These are phyloP conservation scores for Yarrowia keelungensis DNA, from an alignment of 805 yeast genomes.

Conservation along the genomic window DNA sequence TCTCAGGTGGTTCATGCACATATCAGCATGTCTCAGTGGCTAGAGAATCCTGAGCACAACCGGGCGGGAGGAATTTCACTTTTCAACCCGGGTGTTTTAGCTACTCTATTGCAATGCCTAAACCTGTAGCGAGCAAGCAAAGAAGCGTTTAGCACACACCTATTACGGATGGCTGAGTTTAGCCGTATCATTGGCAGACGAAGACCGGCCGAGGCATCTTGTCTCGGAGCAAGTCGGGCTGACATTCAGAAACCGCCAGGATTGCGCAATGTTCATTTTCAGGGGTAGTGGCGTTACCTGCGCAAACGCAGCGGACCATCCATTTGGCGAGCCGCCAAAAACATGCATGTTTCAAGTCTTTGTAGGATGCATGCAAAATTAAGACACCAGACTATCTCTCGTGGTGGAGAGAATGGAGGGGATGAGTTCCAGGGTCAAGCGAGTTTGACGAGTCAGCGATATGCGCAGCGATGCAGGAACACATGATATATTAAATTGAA, in stretches of 20 bases:
- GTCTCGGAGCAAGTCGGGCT: neutral
- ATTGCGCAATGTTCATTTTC: neutral
- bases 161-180: neutral
- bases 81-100: neutral
- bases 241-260: too few relatives aligned
- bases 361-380: conserved; percentile 24
- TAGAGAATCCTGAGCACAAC: neutral
- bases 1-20: conserved; percentile 21
- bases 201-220: neutral
- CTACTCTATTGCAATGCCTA: neutral
- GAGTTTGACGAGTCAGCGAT: too few relatives aligned
- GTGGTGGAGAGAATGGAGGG: conserved; percentile 14
- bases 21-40: conserved; percentile 20
- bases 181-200: neutral
- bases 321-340: conserved; percentile 10
- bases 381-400: conserved; percentile 21
- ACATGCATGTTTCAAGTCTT: conserved; percentile 15
- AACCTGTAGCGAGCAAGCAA: neutral
- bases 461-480: neutral
- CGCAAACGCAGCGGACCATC: conserved; percentile 7
- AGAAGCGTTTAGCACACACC: neutral
- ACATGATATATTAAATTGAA: neutral
- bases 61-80: conserved; percentile 2
- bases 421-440: neutral
- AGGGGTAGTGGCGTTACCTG: conserved; percentile 26